Evolutionary conservation across 495 filamentous ascomycete species (phyloP).

Genomic region (Aspergillus campestris): DNA sequence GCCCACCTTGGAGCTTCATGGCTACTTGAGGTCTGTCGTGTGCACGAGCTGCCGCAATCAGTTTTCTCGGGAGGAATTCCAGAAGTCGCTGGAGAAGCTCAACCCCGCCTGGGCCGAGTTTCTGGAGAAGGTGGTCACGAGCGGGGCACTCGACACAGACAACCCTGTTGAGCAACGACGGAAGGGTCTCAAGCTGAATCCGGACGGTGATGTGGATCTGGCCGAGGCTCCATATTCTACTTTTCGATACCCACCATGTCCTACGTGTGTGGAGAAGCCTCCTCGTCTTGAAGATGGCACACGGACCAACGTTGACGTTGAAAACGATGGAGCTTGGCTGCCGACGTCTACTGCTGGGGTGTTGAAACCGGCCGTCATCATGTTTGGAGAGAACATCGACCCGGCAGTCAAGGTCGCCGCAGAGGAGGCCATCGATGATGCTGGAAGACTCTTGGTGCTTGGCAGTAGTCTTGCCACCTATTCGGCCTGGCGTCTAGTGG

Average conservation of each 20-base stretch:
- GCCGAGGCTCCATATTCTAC: conserved; percentile 77
- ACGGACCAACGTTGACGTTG: conserved; percentile 54
- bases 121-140: conserved; percentile 56
- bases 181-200: conserved; percentile 73
- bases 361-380: conserved; percentile 82
- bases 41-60: conserved; percentile 71
- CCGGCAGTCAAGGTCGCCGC: conserved; percentile 60
- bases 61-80: conserved; percentile 62
- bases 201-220: conserved; percentile 93
- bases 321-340: conserved; percentile 73
- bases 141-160: conserved; percentile 68
- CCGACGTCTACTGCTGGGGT: conserved; percentile 64
- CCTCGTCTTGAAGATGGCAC: conserved; percentile 51
- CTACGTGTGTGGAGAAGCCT: conserved; percentile 62
- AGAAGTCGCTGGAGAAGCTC: conserved; percentile 61
- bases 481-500: conserved; percentile 85
- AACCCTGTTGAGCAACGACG: conserved; percentile 60
- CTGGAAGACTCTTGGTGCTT: conserved; percentile 65
- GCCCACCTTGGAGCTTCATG: conserved; percentile 78
- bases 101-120: conserved; percentile 86
- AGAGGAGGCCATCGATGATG: conserved; percentile 68
- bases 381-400: conserved; percentile 90
- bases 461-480: conserved; percentile 91
- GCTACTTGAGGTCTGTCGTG: conserved; percentile 70
- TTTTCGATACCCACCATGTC: conserved; percentile 88